These are phyloP conservation scores for Aquilaria sinensis DNA, from an alignment of 345 rosid species.

Conservation along the genomic window DNA sequence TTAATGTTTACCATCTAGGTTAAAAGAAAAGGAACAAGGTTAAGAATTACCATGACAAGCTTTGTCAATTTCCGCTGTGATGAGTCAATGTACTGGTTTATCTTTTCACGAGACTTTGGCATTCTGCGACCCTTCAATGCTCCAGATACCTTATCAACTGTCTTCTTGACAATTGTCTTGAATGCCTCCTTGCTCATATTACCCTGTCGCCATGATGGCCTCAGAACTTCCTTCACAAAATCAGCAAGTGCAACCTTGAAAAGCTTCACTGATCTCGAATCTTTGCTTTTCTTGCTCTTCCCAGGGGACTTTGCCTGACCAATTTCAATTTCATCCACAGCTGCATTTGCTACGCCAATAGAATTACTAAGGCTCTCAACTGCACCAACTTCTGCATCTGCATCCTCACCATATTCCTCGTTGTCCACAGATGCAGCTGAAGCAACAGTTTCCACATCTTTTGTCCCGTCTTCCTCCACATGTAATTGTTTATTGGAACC, in stretches of 20 bases:
- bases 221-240: slow-evolving; percentile 87
- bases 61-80: slow-evolving; percentile 73
- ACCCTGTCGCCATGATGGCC: slow-evolving; percentile 93
- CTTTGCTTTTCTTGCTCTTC: slow-evolving; percentile 52
- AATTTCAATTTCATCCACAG: slow-evolving; percentile 41
- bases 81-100: slow-evolving; percentile 67
- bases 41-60: slow-evolving; percentile 76
- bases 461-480: slow-evolving; percentile 42
- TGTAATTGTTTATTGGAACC: slow-evolving; percentile 50
- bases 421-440: slow-evolving; percentile 33
- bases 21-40: slow-evolving; percentile 1
- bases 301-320: slow-evolving; percentile 47
- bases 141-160: slow-evolving; percentile 79
- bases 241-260: slow-evolving; percentile 72
- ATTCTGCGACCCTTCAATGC: slow-evolving; percentile 69
- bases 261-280: slow-evolving; percentile 59
- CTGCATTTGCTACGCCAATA: slow-evolving; percentile 22
- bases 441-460: slow-evolving; percentile 30
- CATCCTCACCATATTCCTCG: slow-evolving; percentile 70
- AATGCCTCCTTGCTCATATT: slow-evolving; percentile 96
- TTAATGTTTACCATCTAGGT: neutral
- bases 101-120: slow-evolving; percentile 79
- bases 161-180: slow-evolving; percentile 87
- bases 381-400: slow-evolving; percentile 50
- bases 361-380: slow-evolving; percentile 54